phyloP scores from a whole-genome alignment of 805 yeast species.

The Yueomyces sinensis region DNA sequence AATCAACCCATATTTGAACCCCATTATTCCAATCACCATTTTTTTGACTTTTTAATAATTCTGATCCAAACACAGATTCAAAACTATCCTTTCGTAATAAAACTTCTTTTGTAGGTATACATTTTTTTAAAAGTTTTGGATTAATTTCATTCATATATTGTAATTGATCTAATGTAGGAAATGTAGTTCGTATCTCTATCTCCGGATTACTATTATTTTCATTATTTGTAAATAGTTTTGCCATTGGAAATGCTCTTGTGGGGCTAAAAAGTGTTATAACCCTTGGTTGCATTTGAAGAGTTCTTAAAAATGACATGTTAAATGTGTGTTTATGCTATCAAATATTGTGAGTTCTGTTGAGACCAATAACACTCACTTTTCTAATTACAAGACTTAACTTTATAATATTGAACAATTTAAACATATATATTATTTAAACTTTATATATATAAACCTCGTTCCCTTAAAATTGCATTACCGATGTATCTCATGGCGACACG shows the following conservation, averaged over 20 bases:
- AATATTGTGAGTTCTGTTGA: too few species aligned
- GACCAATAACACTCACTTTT: too few species aligned
- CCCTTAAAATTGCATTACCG: too few species aligned
- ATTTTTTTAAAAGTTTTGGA: constrained; percentile 5
- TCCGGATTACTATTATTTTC: too few species aligned
- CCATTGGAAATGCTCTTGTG: too few species aligned
- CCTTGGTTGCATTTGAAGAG: constrained; percentile 33
- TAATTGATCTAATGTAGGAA: constrained; percentile 21
- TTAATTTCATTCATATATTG: constrained; percentile 14
- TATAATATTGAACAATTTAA: too few species aligned
- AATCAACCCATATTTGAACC: constrained; percentile 22
- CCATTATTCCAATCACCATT: constrained; percentile 14
- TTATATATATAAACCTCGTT: too few species aligned
- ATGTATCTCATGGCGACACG: too few species aligned
- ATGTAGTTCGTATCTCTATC: constrained; percentile 3
- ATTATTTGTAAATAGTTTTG: too few species aligned
- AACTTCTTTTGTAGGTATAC: constrained; percentile 9
- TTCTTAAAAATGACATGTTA: constrained; percentile 27
- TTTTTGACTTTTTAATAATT: constrained; percentile 9
- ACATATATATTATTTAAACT: too few species aligned
- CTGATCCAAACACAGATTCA: constrained; percentile 12
- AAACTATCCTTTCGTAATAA: constrained; percentile 6
- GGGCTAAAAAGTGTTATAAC: constrained; percentile 30
- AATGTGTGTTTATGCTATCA: too few species aligned
- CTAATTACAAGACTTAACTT: too few species aligned